Evolutionary conservation across 139 green algal species (phyloP), one percentile per base, ranked within the genome.

Genomic region (Edaphochlamys debaryana): DNA sequence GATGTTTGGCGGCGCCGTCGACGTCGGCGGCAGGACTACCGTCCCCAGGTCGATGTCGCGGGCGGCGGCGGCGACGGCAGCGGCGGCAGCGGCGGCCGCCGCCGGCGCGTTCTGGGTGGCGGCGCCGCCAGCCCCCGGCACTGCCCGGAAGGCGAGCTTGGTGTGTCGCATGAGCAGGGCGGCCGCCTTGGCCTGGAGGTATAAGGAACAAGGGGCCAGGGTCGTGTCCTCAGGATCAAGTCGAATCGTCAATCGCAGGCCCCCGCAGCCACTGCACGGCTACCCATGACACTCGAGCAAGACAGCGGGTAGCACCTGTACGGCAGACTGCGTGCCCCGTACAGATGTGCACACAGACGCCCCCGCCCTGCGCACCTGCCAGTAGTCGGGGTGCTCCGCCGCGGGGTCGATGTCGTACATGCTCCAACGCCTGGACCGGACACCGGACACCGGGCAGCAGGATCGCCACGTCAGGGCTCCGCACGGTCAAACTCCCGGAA

Each of bases 391-490:
- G 29, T 82, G 50, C 45, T 82, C 76, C 1, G 62, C 22, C 0
- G 76, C 76, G 4, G 76, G 76, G 32, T 82, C 76, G 22, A 82
- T 82, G 23, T 29, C 62, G 34, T 73, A 72, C 62, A 82, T 82
- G 42, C 76, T 82, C 76, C 76, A 82, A 0, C 76, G 62, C 30
- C 45, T 60, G 60, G 71, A 81, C 2, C 60, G 74, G 11, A 54
- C 45, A 54, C 11, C 45, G 45, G 45, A 54, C 45, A 9, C 11
- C 13, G 45, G 9, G 45, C 45, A 9, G 11, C 45, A 13, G 45
- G 13, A 13, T 13, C 11, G 13, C 45, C 45, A 9, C 45, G 45
- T 22, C n/a, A n/a, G n/a, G n/a, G n/a, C n/a, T n/a, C n/a, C n/a
- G n/a, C n/a, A n/a, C n/a, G n/a, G n/a, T n/a, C n/a, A n/a, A n/a